A percentile compares a stretch with the other conserved stretches of the same genome.
phyloP scores from a whole-genome alignment of 2,329 filamentous ascomycete genomes.

The Sclerotinia spermophila region DNA sequence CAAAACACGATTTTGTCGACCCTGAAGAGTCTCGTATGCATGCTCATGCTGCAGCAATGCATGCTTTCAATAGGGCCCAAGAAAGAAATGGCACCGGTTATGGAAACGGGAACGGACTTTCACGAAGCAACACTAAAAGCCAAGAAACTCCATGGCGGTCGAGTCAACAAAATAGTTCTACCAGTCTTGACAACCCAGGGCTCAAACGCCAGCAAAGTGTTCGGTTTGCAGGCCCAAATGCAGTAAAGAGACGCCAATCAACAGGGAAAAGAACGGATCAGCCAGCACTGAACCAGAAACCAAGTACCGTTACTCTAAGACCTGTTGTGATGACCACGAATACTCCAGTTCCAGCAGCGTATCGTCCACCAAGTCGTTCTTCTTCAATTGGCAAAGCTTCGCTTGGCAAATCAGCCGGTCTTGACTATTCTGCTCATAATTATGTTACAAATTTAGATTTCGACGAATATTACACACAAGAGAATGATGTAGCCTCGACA shows the following conservation, averaged over 20 bases:
- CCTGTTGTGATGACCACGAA: slow-evolving; percentile 33
- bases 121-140: slow-evolving; percentile 21
- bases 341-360: slow-evolving; percentile 32
- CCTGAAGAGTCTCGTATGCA: slow-evolving; percentile 51
- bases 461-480: slow-evolving; percentile 46
- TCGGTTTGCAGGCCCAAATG: slow-evolving; percentile 43
- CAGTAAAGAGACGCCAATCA: slow-evolving; percentile 29
- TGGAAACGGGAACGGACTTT: slow-evolving; percentile 35
- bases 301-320: slow-evolving; percentile 26
- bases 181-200: slow-evolving; percentile 27
- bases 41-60: slow-evolving; percentile 58
- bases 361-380: slow-evolving; percentile 35
- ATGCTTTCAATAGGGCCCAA: slow-evolving; percentile 56
- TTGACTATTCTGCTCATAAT: slow-evolving; percentile 35
- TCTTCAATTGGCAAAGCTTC: slow-evolving; percentile 36
- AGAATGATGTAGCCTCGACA: slow-evolving; percentile 47
- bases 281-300: slow-evolving; percentile 20
- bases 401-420: slow-evolving; percentile 24
- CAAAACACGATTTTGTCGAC: slow-evolving; percentile 48
- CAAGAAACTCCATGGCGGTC: slow-evolving; percentile 15
- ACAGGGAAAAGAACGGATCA: slow-evolving; percentile 26
- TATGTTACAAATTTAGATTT: slow-evolving; percentile 40
- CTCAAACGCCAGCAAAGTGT: slow-evolving; percentile 52
- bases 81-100: slow-evolving; percentile 41
- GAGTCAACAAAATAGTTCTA: slow-evolving; percentile 26